Conservation (phyloP, 495 filamentous ascomycete species). For the Endocarpon pusillum region DNA sequence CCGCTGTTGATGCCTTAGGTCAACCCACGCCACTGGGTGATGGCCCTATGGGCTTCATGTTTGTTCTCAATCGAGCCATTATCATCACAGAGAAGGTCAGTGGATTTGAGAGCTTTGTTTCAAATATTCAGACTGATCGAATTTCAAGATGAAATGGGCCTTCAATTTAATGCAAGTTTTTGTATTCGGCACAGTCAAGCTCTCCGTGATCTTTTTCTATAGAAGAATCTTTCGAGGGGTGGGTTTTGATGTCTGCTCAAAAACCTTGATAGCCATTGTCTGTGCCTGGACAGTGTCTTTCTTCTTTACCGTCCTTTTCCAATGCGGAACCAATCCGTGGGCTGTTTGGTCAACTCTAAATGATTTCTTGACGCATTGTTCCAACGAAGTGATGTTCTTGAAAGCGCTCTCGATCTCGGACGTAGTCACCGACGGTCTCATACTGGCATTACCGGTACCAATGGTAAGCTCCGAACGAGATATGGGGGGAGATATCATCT, state of each 20-base stretch:
- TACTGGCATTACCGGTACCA: slow-evolving; percentile 3
- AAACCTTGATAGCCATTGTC: slow-evolving; percentile 4
- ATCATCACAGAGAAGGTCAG: slow-evolving; percentile 1
- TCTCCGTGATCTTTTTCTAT: slow-evolving; percentile 6
- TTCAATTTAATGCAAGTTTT: slow-evolving; percentile 1
- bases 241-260: slow-evolving; percentile 2
- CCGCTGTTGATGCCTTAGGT: slow-evolving; percentile 2
- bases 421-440: slow-evolving; percentile 3
- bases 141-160: slow-evolving; percentile 1
- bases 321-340: slow-evolving; percentile 1
- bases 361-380: slow-evolving; percentile 1
- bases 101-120: background rate
- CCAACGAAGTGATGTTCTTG: background rate
- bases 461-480: background rate
- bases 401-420: slow-evolving; percentile 3
- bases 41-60: background rate
- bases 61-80: slow-evolving; percentile 1
- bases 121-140: background rate
- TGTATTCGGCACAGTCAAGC: slow-evolving; percentile 4
- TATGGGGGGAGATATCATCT: background rate
- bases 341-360: background rate
- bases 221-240: slow-evolving; percentile 2
- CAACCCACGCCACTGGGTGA: slow-evolving; percentile 1
- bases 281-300: slow-evolving; percentile 2
- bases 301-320: slow-evolving; percentile 2